These are phyloP conservation scores for Funneliformis mosseae DNA, from an alignment of 192 early-diverging fungal species.

Conservation along the genomic window DNA sequence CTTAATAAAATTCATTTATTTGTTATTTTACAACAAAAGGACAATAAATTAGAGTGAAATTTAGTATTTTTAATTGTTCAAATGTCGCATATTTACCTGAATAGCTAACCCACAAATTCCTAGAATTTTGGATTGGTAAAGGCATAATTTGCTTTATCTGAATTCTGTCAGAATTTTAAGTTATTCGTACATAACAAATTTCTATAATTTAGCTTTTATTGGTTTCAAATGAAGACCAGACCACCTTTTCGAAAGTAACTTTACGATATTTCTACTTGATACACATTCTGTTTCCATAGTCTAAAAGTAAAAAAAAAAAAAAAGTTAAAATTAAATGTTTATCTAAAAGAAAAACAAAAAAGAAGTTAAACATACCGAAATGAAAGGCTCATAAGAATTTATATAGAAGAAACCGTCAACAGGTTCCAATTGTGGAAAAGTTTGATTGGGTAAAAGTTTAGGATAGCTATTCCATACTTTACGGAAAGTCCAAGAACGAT, in stretches of 20 bases:
- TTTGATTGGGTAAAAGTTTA: conserved; percentile 43
- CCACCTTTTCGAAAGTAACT: conserved; percentile 48
- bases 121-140: neutral
- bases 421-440: conserved; percentile 32
- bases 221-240: neutral
- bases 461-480: conserved; percentile 68
- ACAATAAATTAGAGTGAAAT: no score
- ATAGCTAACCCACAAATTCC: no score
- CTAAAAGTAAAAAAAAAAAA: conserved; percentile 40
- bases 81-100: no score
- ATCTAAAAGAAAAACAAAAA: neutral
- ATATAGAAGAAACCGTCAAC: conserved; percentile 52
- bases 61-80: no score
- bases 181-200: neutral
- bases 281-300: conserved; percentile 72
- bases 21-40: no score
- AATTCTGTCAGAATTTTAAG: no score
- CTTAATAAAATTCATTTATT: no score
- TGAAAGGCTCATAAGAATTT: conserved; percentile 60
- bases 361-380: conserved; percentile 49
- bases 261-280: conserved; percentile 55
- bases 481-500: conserved; percentile 51
- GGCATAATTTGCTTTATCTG: neutral
- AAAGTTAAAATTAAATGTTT: neutral
- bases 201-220: neutral